Percentiles rank a stretch among this genome's conserved stretches.
phyloP scores from a whole-genome alignment of 1,284 basidiomycete genomes.

The Ceratobasidium sp. region DNA sequence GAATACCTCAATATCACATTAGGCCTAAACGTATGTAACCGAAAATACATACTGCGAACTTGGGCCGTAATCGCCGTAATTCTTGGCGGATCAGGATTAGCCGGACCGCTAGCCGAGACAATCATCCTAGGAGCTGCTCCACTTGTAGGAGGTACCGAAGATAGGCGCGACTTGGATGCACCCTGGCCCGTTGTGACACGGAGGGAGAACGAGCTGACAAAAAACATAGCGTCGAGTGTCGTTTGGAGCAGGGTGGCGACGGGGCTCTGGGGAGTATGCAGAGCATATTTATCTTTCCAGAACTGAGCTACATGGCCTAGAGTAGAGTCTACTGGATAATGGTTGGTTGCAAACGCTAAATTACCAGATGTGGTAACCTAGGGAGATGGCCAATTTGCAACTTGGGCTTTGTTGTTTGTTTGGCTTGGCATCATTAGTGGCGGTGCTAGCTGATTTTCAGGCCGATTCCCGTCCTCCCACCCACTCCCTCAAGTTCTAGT shows the following conservation, averaged over 20 bases:
- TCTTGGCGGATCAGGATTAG: neutral
- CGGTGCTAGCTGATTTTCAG: neutral
- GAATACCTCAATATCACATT: neutral
- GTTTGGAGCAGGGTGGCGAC: neutral
- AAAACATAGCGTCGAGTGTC: neutral
- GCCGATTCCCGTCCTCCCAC: too few relatives aligned
- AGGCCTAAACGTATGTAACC: neutral
- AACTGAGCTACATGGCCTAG: neutral
- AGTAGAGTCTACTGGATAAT: neutral
- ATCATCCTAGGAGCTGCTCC: neutral
- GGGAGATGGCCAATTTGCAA: neutral
- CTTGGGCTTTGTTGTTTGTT: neutral
- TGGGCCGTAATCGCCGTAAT: neutral
- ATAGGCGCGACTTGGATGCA: neutral
- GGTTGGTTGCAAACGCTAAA: neutral
- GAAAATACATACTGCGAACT: neutral
- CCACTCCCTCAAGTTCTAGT: too few relatives aligned
- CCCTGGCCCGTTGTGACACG: neutral
- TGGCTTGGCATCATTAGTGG: slow-evolving; percentile 7
- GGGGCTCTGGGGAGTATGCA: neutral
- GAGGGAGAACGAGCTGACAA: neutral
- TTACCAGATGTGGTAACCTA: neutral
- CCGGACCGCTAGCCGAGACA: too few relatives aligned
- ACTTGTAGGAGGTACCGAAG: neutral
- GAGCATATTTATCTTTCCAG: neutral